Conservation (phyloP, 805 yeast genomes). For the Cyberlindnera meyerae region DNA sequence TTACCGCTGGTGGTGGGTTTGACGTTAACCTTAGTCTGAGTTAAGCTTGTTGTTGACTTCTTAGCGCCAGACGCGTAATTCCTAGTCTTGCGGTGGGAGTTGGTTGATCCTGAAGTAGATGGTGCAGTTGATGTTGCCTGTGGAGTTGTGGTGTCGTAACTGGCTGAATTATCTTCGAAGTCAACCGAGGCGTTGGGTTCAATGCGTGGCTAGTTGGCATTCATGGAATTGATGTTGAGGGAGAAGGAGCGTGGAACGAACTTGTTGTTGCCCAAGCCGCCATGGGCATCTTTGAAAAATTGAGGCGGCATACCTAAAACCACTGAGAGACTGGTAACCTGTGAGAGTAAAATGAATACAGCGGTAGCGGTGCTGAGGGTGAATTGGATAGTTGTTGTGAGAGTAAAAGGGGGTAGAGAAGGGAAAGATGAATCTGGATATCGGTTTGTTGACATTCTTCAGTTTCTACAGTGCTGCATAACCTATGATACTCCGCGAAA, state of each 20-base stretch:
- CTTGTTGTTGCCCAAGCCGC: constrained; percentile 18
- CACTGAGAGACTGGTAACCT: no score
- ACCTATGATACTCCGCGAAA: constrained; percentile 1
- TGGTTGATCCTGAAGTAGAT: constrained; percentile 8
- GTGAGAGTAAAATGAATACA: no score
- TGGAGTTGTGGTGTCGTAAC: constrained; percentile 2
- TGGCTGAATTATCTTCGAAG: constrained; percentile 6
- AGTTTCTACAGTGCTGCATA: no score
- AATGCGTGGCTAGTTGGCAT: not conserved
- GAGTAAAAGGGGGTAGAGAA: no score
- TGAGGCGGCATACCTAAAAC: constrained; percentile 20
- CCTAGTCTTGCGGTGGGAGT: not conserved
- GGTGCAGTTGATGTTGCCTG: constrained; percentile 12
- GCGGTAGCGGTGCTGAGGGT: no score
- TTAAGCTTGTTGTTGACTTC: not conserved
- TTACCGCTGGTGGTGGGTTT: not conserved
- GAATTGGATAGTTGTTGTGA: no score
- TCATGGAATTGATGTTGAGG: constrained; percentile 15
- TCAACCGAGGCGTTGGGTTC: constrained; percentile 2
- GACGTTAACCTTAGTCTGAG: no score
- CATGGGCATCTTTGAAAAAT: constrained; percentile 24
- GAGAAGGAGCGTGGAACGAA: constrained; percentile 22
- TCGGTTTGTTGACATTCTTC: no score
- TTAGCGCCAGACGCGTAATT: constrained; percentile 1
- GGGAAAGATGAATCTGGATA: no score